These are phyloP conservation scores for Tulasnella sp. DNA, from an alignment of 768 basidiomycete genomes.

Conservation along the genomic window DNA sequence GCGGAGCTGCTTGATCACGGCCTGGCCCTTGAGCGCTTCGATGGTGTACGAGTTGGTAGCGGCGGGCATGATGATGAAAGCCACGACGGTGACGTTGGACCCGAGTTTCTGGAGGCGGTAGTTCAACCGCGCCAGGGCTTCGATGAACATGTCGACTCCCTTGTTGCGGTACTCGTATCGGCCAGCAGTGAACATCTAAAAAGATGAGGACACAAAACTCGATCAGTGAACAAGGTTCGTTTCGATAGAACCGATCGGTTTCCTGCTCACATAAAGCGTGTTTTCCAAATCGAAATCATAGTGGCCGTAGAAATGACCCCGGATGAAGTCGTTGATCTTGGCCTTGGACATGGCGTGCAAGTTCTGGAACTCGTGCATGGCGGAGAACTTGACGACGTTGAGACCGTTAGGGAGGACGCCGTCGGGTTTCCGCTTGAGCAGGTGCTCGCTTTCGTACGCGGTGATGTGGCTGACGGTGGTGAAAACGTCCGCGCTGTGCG, in stretches of 20 bases:
- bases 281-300: slow-evolving; percentile 95
- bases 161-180: slow-evolving; percentile 99
- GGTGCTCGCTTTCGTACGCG: slow-evolving; percentile 91
- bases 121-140: slow-evolving; percentile 83
- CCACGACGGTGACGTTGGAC: slow-evolving; percentile 80
- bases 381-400: slow-evolving; percentile 97
- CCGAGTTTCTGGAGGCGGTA: slow-evolving; percentile 52
- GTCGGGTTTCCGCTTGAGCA: slow-evolving; percentile 95
- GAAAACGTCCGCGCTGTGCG: slow-evolving; percentile 96
- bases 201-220: neutral
- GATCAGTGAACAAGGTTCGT: slow-evolving; percentile 19
- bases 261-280: slow-evolving; percentile 62
- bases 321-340: slow-evolving; percentile 98
- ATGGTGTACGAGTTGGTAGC: slow-evolving; percentile 93
- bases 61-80: slow-evolving; percentile 99
- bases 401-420: slow-evolving; percentile 96
- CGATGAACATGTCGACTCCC: slow-evolving; percentile 99
- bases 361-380: slow-evolving; percentile 99
- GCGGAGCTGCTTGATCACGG: slow-evolving; percentile 91
- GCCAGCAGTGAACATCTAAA: slow-evolving; percentile 96
- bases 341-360: slow-evolving; percentile 84
- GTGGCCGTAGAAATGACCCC: slow-evolving; percentile 97
- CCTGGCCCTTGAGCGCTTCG: slow-evolving; percentile 94
- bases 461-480: slow-evolving; percentile 98
- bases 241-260: neutral